Base-by-base conservation (phyloP, 192 early-diverging fungal genomes). In the Mortierella alpina region DNA sequence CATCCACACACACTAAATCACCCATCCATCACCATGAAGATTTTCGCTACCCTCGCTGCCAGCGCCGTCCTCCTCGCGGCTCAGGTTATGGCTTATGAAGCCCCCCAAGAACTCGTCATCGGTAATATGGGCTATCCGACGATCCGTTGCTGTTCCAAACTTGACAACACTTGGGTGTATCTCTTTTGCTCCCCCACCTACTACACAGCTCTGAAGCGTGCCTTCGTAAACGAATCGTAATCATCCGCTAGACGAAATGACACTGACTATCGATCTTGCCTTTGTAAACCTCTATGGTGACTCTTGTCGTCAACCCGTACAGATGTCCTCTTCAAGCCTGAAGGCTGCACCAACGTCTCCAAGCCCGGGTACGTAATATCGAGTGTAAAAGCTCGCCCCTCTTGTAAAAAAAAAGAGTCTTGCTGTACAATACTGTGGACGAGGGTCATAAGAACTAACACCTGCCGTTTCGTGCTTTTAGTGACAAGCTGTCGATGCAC, bases 401-500 rank as follows among this genome's bases (percentile, higher is more conserved):
- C 11, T 48, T 0, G 9, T 51, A 39, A 6, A 22, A 9, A 45
- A n/a, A n/a, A n/a, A n/a, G n/a, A n/a, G n/a, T n/a, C n/a, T n/a
- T n/a, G n/a, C n/a, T n/a, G n/a, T n/a, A n/a, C n/a, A n/a, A n/a
- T n/a, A n/a, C 46, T 10, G 6, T 52, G 2, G 11, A 45, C 18
- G 8, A 23, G 12, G 13, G 9, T 6, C 47, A 51, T 47, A 17
- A 2, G 10, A 62, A 42, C 23, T 40, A 55, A n/a, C n/a, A n/a
- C n/a, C n/a, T n/a, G n/a, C n/a, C n/a, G n/a, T n/a, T n/a, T n/a
- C n/a, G n/a, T n/a, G n/a, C n/a, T n/a, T n/a, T n/a, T 60, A 91
- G 90, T 76, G 92, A 93, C 72, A 82, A 63, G 23, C 54, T 94
- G 22, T 86, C 90, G 1, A 93, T 95, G 91, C 92, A 95, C 66